Base-by-base conservation (phyloP, 805 yeast genomes). In the Yamadazyma scolyti region DNA sequence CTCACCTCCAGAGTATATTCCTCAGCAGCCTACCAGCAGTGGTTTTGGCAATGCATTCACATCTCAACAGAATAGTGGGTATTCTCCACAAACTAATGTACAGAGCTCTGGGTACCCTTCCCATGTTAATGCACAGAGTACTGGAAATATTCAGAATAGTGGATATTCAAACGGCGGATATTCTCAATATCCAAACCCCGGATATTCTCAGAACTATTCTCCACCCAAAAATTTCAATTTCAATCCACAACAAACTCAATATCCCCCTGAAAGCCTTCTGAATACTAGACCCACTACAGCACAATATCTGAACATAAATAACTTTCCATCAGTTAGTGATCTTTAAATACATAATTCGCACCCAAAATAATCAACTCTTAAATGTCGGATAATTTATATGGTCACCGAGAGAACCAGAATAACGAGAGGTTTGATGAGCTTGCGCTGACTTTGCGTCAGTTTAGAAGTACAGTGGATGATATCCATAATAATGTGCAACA, bases 381-480 rank as follows among this genome's bases (percentile, higher is more conserved):
- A 13, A 52, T 52, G 58, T 39, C 52, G 5, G 58, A 55, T 28
- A 42, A 48, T 24, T 40, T 64, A 24, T 65, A 65, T 46, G 48
- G 66, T 25, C 62, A 59, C 31, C 48, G 72, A 40, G 72, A 65
- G 40, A 56, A 59, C 23, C 65, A 61, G 32, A 65, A 65, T 41
- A 61, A 65, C 42, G 64, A 62, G 39, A 39, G 64, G 32, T 65
- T 65, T 37, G 70, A 65, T 31, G 64, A 58, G 34, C 52, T 65
- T 19, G 70, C 72, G 0, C 64, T 48, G 34, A 65, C 71, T 0
- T 47, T 65, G 21, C 60, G 61, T 32, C 68, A 61, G 35, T 65
- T 65, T 37, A 52, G 72, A 19, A 61, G 45, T 9, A 64, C 70
- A 0, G 70, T 65, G 4, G 62, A 59, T 31, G 72, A 65, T 30